Conservation (phyloP, 2,329 filamentous ascomycete genomes). For the Hansfordia pulvinata region DNA sequence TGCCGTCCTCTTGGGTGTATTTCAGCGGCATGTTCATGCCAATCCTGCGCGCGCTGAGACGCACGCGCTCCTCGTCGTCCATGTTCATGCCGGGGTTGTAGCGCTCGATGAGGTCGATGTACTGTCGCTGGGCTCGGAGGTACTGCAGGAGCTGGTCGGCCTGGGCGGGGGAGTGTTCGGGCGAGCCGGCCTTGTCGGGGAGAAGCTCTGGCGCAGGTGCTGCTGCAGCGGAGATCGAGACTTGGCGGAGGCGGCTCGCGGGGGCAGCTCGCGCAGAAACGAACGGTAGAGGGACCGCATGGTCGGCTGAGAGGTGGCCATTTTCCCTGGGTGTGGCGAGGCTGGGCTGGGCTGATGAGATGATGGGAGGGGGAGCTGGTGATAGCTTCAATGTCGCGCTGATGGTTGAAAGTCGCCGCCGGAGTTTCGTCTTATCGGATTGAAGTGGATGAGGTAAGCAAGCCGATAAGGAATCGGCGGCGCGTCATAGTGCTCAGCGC, state of each 20-base stretch:
- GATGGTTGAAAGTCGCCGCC: too few relatives aligned
- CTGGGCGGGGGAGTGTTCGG: conserved; percentile 24
- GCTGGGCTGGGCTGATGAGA: conserved; percentile 1
- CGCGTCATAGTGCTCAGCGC: too few relatives aligned
- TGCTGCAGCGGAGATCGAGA: conserved; percentile 55
- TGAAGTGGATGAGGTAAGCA: too few relatives aligned
- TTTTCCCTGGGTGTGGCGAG: conserved; percentile 24
- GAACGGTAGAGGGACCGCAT: conserved; percentile 78
- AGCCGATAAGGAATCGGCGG: too few relatives aligned
- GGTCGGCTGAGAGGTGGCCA: too few relatives aligned
- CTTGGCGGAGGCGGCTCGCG: conserved; percentile 38
- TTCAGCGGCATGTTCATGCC: conserved; percentile 91
- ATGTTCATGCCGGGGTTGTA: conserved; percentile 91
- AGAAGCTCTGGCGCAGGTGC: conserved; percentile 53
- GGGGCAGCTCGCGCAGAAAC: conserved; percentile 78
- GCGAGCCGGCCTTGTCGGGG: conserved; percentile 16
- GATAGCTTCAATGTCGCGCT: too few relatives aligned
- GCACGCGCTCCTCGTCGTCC: conserved; percentile 71
- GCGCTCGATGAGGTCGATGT: conserved; percentile 68
- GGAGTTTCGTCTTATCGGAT: too few relatives aligned
- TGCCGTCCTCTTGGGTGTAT: too few relatives aligned
- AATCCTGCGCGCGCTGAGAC: conserved; percentile 73
- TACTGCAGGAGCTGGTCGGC: conserved; percentile 74
- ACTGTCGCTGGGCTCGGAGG: conserved; percentile 72
- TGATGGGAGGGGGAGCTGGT: not conserved